These are phyloP conservation scores for Castanospermum australe DNA, from an alignment of 306 rosid species.

Conservation along the genomic window DNA sequence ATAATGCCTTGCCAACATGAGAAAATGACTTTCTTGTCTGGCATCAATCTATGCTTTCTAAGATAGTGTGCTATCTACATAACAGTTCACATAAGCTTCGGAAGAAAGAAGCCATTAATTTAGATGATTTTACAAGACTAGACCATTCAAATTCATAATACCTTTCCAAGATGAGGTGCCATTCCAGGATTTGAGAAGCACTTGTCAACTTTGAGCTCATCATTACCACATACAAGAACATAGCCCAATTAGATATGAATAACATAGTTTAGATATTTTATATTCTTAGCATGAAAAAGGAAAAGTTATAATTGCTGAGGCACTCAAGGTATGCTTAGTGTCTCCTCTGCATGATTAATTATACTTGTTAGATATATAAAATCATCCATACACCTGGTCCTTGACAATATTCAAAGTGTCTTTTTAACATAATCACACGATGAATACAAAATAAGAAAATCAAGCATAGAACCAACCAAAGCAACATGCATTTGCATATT, in stretches of 20 bases:
- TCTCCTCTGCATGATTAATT: conserved; percentile 2
- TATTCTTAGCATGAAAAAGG: conserved; percentile 1
- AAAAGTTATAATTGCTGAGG: not conserved
- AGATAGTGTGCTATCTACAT: conserved; percentile 90
- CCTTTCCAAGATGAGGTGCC: conserved; percentile 95
- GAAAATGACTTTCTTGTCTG: conserved; percentile 93
- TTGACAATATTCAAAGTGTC: not conserved
- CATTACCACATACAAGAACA: conserved; percentile 54
- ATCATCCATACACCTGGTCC: no score
- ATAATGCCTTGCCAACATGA: conserved; percentile 81
- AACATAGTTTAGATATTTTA: not conserved
- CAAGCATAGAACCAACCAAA: conserved; percentile 21
- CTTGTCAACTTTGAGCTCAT: conserved; percentile 90
- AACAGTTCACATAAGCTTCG: conserved; percentile 32
- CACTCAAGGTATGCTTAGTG: not conserved
- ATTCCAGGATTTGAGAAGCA: conserved; percentile 97
- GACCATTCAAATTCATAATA: conserved; percentile 28
- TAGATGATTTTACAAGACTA: conserved; percentile 17
- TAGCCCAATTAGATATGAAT: conserved; percentile 24
- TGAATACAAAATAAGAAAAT: not conserved
- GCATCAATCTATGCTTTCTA: conserved; percentile 92
- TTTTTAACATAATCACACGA: not conserved
- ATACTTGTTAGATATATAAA: no score
- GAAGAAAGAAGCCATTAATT: conserved; percentile 19
- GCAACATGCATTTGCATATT: not conserved